Percentiles rank a stretch among this genome's conserved stretches.
These are phyloP conservation scores for Yamadazyma scolyti DNA, from an alignment of 805 yeast species.

Conservation along the genomic window DNA sequence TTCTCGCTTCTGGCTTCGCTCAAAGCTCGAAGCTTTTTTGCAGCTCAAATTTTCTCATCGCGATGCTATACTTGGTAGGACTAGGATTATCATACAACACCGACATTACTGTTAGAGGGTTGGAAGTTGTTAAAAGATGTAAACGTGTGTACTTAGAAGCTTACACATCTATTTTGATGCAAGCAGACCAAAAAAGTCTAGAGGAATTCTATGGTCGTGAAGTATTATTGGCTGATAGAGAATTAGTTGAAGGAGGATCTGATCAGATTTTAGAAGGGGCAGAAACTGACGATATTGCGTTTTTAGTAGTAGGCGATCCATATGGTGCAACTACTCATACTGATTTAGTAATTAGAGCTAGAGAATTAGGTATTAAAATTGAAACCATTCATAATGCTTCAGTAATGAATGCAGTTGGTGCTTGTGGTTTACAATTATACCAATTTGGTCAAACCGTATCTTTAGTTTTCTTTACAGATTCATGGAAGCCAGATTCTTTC, in stretches of 20 bases:
- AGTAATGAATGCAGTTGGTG: slow-evolving; percentile 97
- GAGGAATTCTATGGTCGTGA: slow-evolving; percentile 85
- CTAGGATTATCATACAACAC: slow-evolving; percentile 84
- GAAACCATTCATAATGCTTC: slow-evolving; percentile 93
- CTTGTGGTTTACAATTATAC: slow-evolving; percentile 93
- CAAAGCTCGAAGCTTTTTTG: background rate
- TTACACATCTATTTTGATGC: slow-evolving; percentile 92
- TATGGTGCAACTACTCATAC: slow-evolving; percentile 99
- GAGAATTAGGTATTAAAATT: slow-evolving; percentile 73
- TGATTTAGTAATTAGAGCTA: slow-evolving; percentile 86
- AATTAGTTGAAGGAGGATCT: slow-evolving; percentile 85
- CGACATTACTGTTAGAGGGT: slow-evolving; percentile 93
- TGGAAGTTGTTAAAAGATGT: slow-evolving; percentile 78
- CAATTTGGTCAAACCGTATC: slow-evolving; percentile 98
- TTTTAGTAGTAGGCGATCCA: slow-evolving; percentile 95
- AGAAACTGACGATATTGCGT: slow-evolving; percentile 80
- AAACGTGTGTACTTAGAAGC: slow-evolving; percentile 93
- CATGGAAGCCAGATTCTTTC: slow-evolving; percentile 96
- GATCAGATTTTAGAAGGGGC: slow-evolving; percentile 80
- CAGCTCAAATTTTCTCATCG: slow-evolving; percentile 5
- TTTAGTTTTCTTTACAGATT: slow-evolving; percentile 89
- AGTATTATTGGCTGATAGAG: slow-evolving; percentile 89
- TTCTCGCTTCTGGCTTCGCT: background rate
- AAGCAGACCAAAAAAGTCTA: slow-evolving; percentile 70
- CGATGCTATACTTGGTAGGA: slow-evolving; percentile 87